Conservation (phyloP, 495 filamentous ascomycete species). For the Xylaria sp. region DNA sequence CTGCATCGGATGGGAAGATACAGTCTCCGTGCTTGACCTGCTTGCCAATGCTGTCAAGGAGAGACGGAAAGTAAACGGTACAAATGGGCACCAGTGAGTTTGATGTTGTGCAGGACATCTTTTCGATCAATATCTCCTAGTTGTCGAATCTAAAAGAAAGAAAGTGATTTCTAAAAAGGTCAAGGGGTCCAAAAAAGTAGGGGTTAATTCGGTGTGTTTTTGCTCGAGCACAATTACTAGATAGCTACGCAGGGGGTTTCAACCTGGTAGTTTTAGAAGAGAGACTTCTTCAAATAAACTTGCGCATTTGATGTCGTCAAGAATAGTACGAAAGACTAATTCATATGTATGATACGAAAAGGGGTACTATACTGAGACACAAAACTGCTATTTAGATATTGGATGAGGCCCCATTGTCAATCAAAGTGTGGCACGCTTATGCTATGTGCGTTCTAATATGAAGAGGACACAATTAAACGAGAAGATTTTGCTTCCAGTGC, state of each 20-base stretch:
- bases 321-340: too few species aligned
- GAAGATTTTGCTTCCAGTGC: not conserved
- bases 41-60: slow-evolving; percentile 83
- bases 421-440: not conserved
- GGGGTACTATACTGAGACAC: not conserved
- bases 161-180: not conserved
- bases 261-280: not conserved
- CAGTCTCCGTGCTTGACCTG: slow-evolving; percentile 76
- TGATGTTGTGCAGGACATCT: not conserved
- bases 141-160: not conserved
- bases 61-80: slow-evolving; percentile 56
- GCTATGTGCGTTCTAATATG: not conserved
- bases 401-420: not conserved
- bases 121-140: not conserved
- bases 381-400: not conserved
- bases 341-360: not conserved
- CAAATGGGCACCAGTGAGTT: slow-evolving; percentile 25
- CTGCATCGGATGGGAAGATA: slow-evolving; percentile 95
- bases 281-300: not conserved
- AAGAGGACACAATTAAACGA: not conserved
- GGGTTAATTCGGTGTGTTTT: not conserved
- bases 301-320: not conserved
- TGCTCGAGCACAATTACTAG: not conserved
- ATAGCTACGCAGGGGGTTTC: not conserved
- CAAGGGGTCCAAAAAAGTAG: not conserved